phyloP scores from a whole-genome alignment of 2,329 filamentous ascomycete genomes.

The Ophiostoma triangulosporum region DNA sequence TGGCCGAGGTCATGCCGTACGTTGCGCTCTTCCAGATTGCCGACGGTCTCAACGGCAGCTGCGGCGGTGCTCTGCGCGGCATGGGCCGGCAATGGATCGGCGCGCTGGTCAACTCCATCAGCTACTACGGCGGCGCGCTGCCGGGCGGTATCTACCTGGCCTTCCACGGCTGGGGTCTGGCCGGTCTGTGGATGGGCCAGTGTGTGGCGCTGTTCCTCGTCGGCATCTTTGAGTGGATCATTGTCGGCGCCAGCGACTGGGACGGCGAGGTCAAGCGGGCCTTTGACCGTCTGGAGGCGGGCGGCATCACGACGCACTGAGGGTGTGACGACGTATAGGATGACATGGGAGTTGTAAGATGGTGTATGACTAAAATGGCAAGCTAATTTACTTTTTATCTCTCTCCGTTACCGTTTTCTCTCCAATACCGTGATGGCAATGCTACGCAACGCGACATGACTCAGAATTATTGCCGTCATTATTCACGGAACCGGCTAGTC shows the following conservation, averaged over 20 bases:
- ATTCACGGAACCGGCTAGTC: neutral
- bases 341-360: neutral
- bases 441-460: too few relatives aligned
- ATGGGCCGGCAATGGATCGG: slow-evolving; percentile 83
- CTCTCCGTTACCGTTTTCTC: too few relatives aligned
- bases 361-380: too few relatives aligned
- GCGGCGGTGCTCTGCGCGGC: slow-evolving; percentile 65
- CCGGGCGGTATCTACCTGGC: slow-evolving; percentile 75
- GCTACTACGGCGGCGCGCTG: slow-evolving; percentile 71
- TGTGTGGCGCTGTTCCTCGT: slow-evolving; percentile 72
- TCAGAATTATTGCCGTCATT: neutral
- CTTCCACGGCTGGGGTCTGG: slow-evolving; percentile 72
- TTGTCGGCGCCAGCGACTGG: slow-evolving; percentile 70
- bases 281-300: slow-evolving; percentile 53
- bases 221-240: slow-evolving; percentile 62
- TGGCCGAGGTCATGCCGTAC: slow-evolving; percentile 66
- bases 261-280: slow-evolving; percentile 57
- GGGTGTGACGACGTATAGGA: too few relatives aligned
- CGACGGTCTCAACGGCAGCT: slow-evolving; percentile 74
- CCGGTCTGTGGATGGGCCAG: slow-evolving; percentile 72
- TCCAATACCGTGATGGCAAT: too few relatives aligned
- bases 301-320: slow-evolving; percentile 9
- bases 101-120: slow-evolving; percentile 65
- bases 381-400: neutral
- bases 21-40: slow-evolving; percentile 86